phyloP scores from a whole-genome alignment of 2,329 filamentous ascomycete species.

The Rhynchosporium secalis region DNA sequence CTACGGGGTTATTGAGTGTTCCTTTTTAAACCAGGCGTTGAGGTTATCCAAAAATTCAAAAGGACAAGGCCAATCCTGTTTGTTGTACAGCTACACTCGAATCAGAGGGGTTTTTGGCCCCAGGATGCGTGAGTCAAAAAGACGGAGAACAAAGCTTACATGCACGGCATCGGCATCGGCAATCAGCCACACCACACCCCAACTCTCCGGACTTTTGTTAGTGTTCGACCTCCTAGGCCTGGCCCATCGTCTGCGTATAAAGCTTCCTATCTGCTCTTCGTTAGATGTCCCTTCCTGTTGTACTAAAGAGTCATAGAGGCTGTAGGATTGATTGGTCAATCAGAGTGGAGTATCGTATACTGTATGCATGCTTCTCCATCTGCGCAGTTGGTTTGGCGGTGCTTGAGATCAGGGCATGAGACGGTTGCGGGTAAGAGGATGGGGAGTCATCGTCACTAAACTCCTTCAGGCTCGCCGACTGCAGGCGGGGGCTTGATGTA shows the following conservation, averaged over 20 bases:
- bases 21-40: too few relatives aligned
- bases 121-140: constrained; percentile 12
- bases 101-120: too few relatives aligned
- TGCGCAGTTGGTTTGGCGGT: neutral
- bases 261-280: constrained; percentile 3
- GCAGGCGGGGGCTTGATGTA: neutral
- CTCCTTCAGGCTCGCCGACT: neutral
- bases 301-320: constrained; percentile 14
- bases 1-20: too few relatives aligned
- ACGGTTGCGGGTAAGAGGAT: neutral
- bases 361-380: neutral
- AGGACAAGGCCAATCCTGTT: too few relatives aligned
- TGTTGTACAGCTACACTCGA: too few relatives aligned
- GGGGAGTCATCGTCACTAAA: neutral
- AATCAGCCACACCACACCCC: constrained; percentile 3
- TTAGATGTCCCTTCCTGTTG: constrained; percentile 9
- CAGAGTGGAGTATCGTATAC: neutral
- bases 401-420: neutral
- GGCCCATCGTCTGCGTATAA: constrained; percentile 4
- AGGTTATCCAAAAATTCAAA: too few relatives aligned
- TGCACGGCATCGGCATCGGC: constrained; percentile 11
- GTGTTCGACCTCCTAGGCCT: neutral
- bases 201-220: neutral
- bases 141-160: neutral
- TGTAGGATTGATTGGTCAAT: constrained; percentile 18